These are phyloP conservation scores for Collybiopsis luxurians DNA, from an alignment of 768 basidiomycete species.

Conservation along the genomic window DNA sequence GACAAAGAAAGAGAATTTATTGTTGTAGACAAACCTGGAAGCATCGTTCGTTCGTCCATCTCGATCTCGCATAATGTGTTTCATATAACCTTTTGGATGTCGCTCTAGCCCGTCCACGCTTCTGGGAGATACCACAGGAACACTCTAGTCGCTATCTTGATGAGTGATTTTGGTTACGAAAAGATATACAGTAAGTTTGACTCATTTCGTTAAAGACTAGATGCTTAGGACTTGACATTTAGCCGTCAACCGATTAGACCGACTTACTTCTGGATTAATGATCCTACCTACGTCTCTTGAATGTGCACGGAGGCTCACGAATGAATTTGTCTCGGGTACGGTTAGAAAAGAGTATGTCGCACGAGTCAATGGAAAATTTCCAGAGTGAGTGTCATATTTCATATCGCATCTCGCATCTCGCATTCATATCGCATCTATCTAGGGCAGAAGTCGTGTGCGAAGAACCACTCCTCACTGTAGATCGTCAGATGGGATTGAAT, in stretches of 20 bases:
- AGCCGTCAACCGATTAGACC: conserved; percentile 95
- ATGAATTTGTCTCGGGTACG: conserved; percentile 78
- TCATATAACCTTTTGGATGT: conserved; percentile 7
- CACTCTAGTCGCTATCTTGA: conserved; percentile 83
- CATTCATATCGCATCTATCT: neutral
- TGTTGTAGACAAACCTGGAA: conserved; percentile 95
- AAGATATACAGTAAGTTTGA: conserved; percentile 76
- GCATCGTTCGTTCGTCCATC: conserved; percentile 67
- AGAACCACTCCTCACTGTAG: conserved; percentile 84
- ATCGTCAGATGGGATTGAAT: conserved; percentile 95
- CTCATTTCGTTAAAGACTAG: neutral
- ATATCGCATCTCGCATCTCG: neutral
- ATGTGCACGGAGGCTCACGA: conserved; percentile 67
- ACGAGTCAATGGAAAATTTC: conserved; percentile 81
- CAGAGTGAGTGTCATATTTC: conserved; percentile 54
- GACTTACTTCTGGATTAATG: conserved; percentile 94
- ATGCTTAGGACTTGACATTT: conserved; percentile 4
- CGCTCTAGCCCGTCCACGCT: conserved; percentile 87
- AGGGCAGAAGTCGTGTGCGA: conserved; percentile 85
- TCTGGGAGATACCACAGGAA: conserved; percentile 89
- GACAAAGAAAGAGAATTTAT: conserved; percentile 82
- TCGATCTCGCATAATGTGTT: conserved; percentile 12
- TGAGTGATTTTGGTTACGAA: conserved; percentile 76
- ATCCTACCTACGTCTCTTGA: conserved; percentile 76
- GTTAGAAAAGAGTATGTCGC: conserved; percentile 94